Evolutionary conservation across 345 rosid species (phyloP), one percentile per base, ranked within the genome.

Genomic region (Gossypium thurberi): DNA sequence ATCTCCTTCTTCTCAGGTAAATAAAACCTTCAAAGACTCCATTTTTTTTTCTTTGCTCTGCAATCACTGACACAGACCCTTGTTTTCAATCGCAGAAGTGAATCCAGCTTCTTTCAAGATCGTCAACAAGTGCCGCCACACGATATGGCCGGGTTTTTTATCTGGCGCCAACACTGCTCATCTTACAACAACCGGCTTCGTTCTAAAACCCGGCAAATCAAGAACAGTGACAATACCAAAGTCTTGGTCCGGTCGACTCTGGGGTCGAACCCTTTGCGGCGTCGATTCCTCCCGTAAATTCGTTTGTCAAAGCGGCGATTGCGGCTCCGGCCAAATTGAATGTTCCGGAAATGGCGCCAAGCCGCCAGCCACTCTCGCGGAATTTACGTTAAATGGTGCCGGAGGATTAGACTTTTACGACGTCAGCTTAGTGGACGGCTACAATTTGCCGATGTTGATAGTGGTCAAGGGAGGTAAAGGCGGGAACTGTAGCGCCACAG

Each of bases 331-430:
- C 2, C 80, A 77, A 25, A 53, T 90, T 1, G 89, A 90, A 64
- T 94, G 95, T 80, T 63, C 81, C 23, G 96, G 97, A 3, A 53
- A 80, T 0, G 98, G 98, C 23, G 96, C 96, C 46, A 80, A 81
- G 62, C 97, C 95, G 0, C 97, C 98, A 0, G 94, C 96, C 10
- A 94, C 98, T 6, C 87, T 94, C 11, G 98, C 93, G 28, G 96
- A 94, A 88, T 92, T 92, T 84, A 89, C 98, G 0, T 80, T 94
- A 6, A 89, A 94, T 85, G 98, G 95, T 25, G 90, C 77, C 46
- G 73, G 72, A 0, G 95, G 95, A 12, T 79, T 92, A 20, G 98
- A 94, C 65, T 94, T 89, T 78, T 92, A 89, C 74, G 97, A 94
- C 78, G 91, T 87, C 1, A 89, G 97, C 71, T 81, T 91, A 13